Conservation (phyloP, 345 rosid species). For the Citrus trifoliata region DNA sequence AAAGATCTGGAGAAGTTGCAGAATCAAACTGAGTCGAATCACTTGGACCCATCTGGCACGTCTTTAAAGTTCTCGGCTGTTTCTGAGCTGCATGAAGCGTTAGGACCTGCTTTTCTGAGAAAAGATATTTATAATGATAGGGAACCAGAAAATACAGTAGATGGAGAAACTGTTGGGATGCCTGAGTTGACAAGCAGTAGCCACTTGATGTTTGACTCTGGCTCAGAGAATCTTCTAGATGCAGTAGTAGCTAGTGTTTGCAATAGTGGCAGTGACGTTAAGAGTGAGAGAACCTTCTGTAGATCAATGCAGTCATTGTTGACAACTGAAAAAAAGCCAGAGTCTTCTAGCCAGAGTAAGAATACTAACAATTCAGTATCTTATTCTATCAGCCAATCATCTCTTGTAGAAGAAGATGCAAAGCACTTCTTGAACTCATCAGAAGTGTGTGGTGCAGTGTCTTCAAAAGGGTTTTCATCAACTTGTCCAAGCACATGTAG, state of each 20-base stretch:
- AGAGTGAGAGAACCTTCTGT: conserved; percentile 49
- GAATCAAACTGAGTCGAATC: conserved; percentile 35
- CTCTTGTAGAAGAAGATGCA: conserved; percentile 37
- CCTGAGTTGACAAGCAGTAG: conserved; percentile 52
- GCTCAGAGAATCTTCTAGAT: conserved; percentile 80
- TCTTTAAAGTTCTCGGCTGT: conserved; percentile 60
- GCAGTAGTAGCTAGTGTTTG: conserved; percentile 81
- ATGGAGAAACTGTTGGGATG: conserved; percentile 36
- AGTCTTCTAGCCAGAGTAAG: conserved; percentile 45
- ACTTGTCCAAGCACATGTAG: conserved; percentile 61
- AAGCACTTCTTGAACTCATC: conserved; percentile 47
- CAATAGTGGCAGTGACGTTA: conserved; percentile 42
- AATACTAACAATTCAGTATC: conserved; percentile 37
- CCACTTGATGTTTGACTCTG: conserved; percentile 52
- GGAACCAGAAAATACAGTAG: conserved; percentile 47
- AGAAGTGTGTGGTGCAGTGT: conserved; percentile 53
- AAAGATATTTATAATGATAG: conserved; percentile 30
- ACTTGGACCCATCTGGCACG: conserved; percentile 26
- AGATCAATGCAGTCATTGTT: conserved; percentile 49
- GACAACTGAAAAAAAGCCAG: conserved; percentile 46
- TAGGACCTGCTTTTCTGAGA: conserved; percentile 65
- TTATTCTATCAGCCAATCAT: conserved; percentile 43
- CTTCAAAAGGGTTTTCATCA: conserved; percentile 71
- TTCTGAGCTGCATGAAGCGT: conserved; percentile 78
- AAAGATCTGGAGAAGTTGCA: conserved; percentile 34